Evolutionary conservation across 768 basidiomycete species (phyloP), one percentile per base, ranked within the genome.

Genomic region (Butyriboletus loyo): DNA sequence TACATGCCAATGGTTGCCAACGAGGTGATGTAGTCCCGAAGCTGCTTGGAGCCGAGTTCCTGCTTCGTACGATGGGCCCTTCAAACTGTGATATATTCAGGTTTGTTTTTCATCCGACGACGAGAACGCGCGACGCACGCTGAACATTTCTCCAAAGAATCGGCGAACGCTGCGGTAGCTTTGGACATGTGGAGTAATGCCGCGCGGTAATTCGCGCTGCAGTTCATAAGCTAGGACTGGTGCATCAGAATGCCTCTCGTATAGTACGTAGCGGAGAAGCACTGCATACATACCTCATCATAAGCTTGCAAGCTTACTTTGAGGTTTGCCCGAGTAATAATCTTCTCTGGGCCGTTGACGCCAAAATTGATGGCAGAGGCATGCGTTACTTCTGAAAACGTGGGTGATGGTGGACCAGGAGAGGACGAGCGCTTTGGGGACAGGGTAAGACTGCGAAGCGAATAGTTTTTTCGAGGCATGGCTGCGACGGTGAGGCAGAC

Each of bases 1-100:
- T 52, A 98, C 84, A 68, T 93, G 91, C 81, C 90, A 93, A 59
- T 95, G 91, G 66, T 95, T 96, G 45, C 87, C 85, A 60, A 96
- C 86, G 58, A 98, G 80, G 68, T 95, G 89, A 68, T 96, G 92
- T 39, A 98, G 73, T 5, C 95, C 94, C 19, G 89, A 85, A 25
- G 89, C 85, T 27, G 90, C 92, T 63, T 92, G 89, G 40, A 96
- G 73, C 53, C 89, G 79, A 22, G 88, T 87, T 11, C 89, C 88
- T 24, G 88, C 74, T 65, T 92, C 89, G 64, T 91, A 89, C 30
- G 80, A 77, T 21, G 88, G 87, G 6, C 90, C 88, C 60, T 90
- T 91, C 60, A 92, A 68, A 24, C 89, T 90, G 58, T 6, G 52
- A 27, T 22, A 32, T 22, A 14, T 25, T 55, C 34, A 51, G 34